Base-by-base conservation (phyloP, 2,329 filamentous ascomycete genomes). In the Fusarium tanahbumbuense region DNA sequence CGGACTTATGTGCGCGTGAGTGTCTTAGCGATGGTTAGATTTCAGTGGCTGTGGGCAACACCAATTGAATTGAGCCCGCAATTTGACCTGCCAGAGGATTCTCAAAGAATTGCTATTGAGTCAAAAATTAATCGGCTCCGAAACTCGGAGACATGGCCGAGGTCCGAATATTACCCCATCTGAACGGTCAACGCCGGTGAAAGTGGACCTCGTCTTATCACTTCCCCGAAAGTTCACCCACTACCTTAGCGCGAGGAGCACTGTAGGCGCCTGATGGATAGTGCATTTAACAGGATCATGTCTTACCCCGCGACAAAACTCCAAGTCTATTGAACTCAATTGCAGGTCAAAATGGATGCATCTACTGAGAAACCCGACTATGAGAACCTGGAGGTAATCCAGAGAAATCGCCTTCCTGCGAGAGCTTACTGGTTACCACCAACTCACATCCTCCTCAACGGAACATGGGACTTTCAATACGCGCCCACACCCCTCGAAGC, bases 401-500 rank as follows among this genome's bases (percentile, higher is more conserved):
- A 63, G 15, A 40, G 42, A n/a, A 63, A 64, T 4, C 60, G 60
- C 3, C 58, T 64, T 4, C 7, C 58, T 2, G 12, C 60, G 3
- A 42, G 60, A 11, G 60, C 60, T 4, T 64, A 64, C 48, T 64
- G 60, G 60, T 12, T 64, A 25, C 60, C 60, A 10, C 34, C 58
- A n/a, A 23, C 48, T 7, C 58, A 63, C 8, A 34, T 64, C 8
- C 8, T 64, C 10, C 59, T 64, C 23, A 64, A 64, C 9, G 61
- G 61, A 15, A 32, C 18, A 18, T 64, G 61, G 61, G 61, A 64
- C 12, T 64, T 64, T 13, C 61, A 64, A 40, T 64, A 49, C 5
- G 59, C 61, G 5, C 23, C 44, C 2, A 57, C 61, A 4, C 59
- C 61, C 0, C 20, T 34, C 15, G 61, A 64, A 23, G 61, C 59